Evolutionary conservation across 805 yeast genomes (phyloP), one percentile per base, ranked within the genome.

Genomic region (Isabelozyma rhagii): DNA sequence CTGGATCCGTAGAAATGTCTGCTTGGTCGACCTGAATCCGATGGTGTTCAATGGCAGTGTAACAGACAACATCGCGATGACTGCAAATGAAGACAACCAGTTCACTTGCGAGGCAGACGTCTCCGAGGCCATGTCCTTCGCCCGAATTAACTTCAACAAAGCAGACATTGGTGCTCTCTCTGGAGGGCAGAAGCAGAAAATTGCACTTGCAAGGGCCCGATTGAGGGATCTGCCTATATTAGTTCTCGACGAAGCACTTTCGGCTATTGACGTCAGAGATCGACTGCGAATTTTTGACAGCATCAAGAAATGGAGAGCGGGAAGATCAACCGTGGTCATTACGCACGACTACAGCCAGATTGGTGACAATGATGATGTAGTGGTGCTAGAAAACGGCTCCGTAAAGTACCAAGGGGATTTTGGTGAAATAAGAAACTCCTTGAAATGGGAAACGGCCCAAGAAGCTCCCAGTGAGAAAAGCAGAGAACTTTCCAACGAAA

Each of bases 121-220:
- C 43, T 65, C 61, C 41, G 59, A 62, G 1, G 39, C 53, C 3
- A 43, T 58, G 11, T 66, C 74, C 5, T 71, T 84, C 54, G 78
- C 90, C 1, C 66, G 78, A 7, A 67, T 90, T 10, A 21, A 6
- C 5, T 0, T 58, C 61, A 1, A 67, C 71, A 0, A 55, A 21
- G 25, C 25, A 21, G 6, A 21, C 6, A 21, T 21, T 6, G 6
- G 25, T 21, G 25, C 59, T 1, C 68, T 93, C 8, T 89, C 97
- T 54, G 98, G 98, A 4, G 99, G 99, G 0, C 97, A 94, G 63
- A 80, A 77, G 49, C 99, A 94, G 66, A 73, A 92, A 52, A 74
- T 94, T 2, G 87, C 93, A 0, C 59, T 94, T 28, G 97, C 98
- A 0, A 75, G 97, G 48, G 97, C 97, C 0, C 75, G 75, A 49